Conservation (phyloP, 2,329 filamentous ascomycete species). For the Fusarium camptoceras region DNA sequence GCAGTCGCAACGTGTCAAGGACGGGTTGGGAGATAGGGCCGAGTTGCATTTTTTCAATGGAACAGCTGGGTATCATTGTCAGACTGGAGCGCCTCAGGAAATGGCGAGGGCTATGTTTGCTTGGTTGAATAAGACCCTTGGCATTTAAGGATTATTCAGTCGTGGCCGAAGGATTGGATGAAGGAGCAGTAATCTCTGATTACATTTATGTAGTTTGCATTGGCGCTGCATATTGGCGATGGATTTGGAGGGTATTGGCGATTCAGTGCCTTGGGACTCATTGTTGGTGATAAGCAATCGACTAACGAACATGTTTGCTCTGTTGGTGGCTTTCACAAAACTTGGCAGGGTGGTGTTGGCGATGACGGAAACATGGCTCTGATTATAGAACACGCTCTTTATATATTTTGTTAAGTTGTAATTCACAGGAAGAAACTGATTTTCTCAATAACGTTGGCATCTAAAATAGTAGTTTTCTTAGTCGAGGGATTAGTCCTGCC, state of each 20-base stretch:
- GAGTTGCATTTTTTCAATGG: slow-evolving; percentile 23
- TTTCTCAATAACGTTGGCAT: background rate
- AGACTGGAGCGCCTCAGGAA: slow-evolving; percentile 20
- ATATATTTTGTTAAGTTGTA: background rate
- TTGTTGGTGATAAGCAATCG: background rate
- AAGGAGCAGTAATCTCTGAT: fast-evolving
- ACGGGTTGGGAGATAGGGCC: slow-evolving; percentile 4
- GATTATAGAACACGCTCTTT: background rate
- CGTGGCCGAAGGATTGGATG: background rate
- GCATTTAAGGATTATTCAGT: background rate
- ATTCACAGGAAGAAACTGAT: background rate
- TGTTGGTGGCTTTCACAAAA: background rate
- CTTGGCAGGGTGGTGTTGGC: background rate
- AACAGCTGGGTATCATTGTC: slow-evolving; percentile 22
- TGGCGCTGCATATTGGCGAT: too few species aligned
- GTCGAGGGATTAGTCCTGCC: fast-evolving
- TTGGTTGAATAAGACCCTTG: slow-evolving; percentile 14
- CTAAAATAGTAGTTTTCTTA: background rate
- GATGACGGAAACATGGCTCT: background rate
- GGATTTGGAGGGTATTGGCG: background rate
- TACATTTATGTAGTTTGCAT: background rate
- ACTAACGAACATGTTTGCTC: background rate
- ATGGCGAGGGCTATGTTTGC: slow-evolving; percentile 10
- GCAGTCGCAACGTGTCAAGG: slow-evolving; percentile 6
- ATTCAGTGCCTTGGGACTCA: too few species aligned